phyloP scores from a whole-genome alignment of 116 monocot species.

The Dioscorea cayenensis region DNA sequence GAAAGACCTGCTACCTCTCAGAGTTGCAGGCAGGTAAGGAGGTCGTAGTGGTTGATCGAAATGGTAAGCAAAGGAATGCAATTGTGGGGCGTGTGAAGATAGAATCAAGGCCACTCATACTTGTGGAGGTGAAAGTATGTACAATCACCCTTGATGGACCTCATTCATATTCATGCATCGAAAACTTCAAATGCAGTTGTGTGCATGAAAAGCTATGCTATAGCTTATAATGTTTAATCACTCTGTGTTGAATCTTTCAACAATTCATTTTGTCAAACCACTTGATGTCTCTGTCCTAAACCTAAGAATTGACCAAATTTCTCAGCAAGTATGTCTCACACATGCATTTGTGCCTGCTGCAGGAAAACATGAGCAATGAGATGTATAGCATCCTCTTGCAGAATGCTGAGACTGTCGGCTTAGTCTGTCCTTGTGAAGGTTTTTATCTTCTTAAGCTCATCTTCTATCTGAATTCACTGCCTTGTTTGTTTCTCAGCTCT shows the following conservation, averaged over 20 bases:
- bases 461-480: neutral
- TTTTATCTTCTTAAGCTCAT: neutral
- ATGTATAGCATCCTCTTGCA: conserved; percentile 67
- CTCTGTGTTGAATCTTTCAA: too few relatives aligned
- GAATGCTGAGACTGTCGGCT: conserved; percentile 84
- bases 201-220: too few relatives aligned
- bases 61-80: conserved; percentile 46
- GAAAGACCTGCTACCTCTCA: conserved; percentile 70
- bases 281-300: too few relatives aligned
- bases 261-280: too few relatives aligned
- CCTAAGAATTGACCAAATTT: too few relatives aligned
- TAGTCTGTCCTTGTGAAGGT: conserved; percentile 66
- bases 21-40: conserved; percentile 72
- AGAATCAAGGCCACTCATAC: conserved; percentile 73
- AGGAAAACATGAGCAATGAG: conserved; percentile 36
- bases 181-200: too few relatives aligned
- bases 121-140: conserved; percentile 72
- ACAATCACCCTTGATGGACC: neutral
- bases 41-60: conserved; percentile 59
- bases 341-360: conserved; percentile 2
- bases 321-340: too few relatives aligned
- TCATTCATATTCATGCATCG: neutral
- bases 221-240: too few relatives aligned
- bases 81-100: conserved; percentile 81
- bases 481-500: neutral